Evolutionary conservation across 805 yeast genomes (phyloP), one percentile per base, ranked within the genome.

Genomic region (Teunomyces panamensis): DNA sequence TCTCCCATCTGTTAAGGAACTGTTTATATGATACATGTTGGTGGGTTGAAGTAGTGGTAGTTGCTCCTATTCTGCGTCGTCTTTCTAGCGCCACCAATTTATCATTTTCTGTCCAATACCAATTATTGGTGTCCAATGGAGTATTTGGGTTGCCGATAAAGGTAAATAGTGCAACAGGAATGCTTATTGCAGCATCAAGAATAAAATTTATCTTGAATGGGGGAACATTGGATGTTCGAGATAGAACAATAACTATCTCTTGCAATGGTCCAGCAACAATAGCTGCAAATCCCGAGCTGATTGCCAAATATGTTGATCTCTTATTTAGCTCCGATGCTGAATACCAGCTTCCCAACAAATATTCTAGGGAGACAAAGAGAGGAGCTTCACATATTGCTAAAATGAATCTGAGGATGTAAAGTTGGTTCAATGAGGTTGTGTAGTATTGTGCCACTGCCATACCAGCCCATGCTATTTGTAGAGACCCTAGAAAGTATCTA

Each of bases 141-240:
- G 58, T 56, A 46, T 56, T 57, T 5, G 59, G 58, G 30, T 52
- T 55, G 9, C 51, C 58, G n/a, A 44, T 16, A 50, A 56, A 50
- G 26, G 60, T 56, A 45, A 54, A 56, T 9, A 56, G 13, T 9
- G 49, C 58, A 9, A 56, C 42, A 3, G 59, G 59, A 16, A 56
- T 46, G 5, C 57, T 54, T 20, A 57, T 56, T 14, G 53, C 30
- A 7, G 59, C 60, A 35, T 57, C 59, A 13, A 56, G 48, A 7
- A 57, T 53, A 29, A 56, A 56, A 46, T 52, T 44, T 55, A 57
- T 52, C 32, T 56, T 56, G 49, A 56, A 56, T 1, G 60, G 57
- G 7, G 52, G 50, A 41, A 52, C 37, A 14, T 47, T 33, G 6
- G 58, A 50, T 27, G 53, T 32, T 10, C 43, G 29, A 30, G 55